These are phyloP conservation scores for Pascua sp. DNA, from an alignment of 1,284 basidiomycete genomes.

Conservation along the genomic window DNA sequence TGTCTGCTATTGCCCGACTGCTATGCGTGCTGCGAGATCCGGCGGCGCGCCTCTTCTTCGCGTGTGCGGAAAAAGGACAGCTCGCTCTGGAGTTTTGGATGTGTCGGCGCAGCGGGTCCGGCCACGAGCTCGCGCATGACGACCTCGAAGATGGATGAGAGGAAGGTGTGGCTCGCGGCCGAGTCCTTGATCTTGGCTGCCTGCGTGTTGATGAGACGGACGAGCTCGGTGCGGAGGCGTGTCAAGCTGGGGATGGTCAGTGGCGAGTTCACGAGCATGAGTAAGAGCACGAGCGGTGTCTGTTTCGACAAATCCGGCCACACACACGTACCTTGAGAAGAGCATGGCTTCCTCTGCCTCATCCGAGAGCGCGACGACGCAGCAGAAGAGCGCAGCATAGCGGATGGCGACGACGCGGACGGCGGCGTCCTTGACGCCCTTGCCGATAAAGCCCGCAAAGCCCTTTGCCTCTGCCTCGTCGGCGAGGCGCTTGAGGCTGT, in stretches of 20 bases:
- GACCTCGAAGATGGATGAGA: conserved; percentile 69
- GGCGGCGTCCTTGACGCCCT: conserved; percentile 64
- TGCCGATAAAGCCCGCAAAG: conserved; percentile 53
- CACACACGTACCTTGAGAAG: conserved; percentile 68
- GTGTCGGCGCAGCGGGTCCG: conserved; percentile 54
- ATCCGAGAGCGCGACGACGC: conserved; percentile 70
- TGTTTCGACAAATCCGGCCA: no score
- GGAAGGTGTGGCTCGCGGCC: conserved; percentile 62
- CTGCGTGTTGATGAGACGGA: conserved; percentile 70
- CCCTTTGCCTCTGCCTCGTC: conserved; percentile 60
- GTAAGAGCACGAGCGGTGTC: no score
- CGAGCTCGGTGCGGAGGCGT: conserved; percentile 81
- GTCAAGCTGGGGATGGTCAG: conserved; percentile 58
- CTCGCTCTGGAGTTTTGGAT: conserved; percentile 59
- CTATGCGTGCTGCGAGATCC: conserved; percentile 26
- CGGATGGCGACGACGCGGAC: conserved; percentile 60
- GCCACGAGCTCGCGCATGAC: conserved; percentile 69
- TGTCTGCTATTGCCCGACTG: no score
- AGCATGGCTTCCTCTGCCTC: conserved; percentile 90
- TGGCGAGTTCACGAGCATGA: neutral
- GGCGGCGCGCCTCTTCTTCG: conserved; percentile 57
- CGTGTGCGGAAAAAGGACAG: conserved; percentile 60
- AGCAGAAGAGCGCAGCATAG: conserved; percentile 74
- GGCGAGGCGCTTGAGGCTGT: conserved; percentile 72
- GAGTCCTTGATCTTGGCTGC: conserved; percentile 60